Conservation (phyloP, 225 moss, liverwort and hornwort genomes). For the Sphagnum contortum region DNA sequence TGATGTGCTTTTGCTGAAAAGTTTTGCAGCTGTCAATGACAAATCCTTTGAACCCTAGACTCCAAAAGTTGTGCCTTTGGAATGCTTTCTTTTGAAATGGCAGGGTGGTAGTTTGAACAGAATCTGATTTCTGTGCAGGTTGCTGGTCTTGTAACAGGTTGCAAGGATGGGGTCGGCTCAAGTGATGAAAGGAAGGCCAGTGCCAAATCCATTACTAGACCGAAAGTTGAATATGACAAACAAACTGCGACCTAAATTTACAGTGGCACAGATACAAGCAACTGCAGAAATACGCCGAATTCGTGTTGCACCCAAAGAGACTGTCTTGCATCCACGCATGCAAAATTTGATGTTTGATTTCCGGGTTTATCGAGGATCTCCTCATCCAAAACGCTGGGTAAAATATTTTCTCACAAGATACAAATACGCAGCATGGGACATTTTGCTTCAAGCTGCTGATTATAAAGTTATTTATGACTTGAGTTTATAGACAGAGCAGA, state of each 20-base stretch:
- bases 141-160: too few relatives aligned
- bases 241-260: conserved; percentile 17
- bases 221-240: background rate
- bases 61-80: too few relatives aligned
- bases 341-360: conserved; percentile 38
- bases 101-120: too few relatives aligned
- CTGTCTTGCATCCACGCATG: conserved; percentile 14
- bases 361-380: conserved; percentile 22
- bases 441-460: background rate
- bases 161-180: too few relatives aligned
- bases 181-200: too few relatives aligned
- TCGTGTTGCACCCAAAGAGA: conserved; percentile 19
- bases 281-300: conserved; percentile 15
- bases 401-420: background rate
- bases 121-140: too few relatives aligned
- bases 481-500: too few relatives aligned
- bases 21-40: too few relatives aligned
- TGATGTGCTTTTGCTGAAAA: too few relatives aligned
- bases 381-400: conserved; percentile 8
- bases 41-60: too few relatives aligned
- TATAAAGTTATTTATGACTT: background rate
- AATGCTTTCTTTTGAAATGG: too few relatives aligned
- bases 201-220: too few relatives aligned
- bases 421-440: background rate
- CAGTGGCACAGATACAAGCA: conserved; percentile 19